Base-by-base conservation (phyloP, 306 rosid genomes). In the Pyrus bretschneideri region DNA sequence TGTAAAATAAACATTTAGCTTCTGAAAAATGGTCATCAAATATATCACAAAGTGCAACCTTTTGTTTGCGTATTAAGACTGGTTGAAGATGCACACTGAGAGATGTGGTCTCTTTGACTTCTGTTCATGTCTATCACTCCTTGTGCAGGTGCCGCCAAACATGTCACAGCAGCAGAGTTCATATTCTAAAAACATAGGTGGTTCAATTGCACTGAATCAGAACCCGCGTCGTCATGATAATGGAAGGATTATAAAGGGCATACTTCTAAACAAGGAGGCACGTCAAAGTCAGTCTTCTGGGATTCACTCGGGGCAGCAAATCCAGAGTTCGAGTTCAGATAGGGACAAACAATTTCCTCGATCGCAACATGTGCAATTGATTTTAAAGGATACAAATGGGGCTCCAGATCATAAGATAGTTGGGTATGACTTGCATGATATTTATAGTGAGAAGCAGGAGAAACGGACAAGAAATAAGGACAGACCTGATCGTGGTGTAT, bases 211-310 rank as follows among this genome's bases (percentile, higher is more conserved):
- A 55, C 38, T 64, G 62, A 87, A 86, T 79, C 96, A 86, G 82
- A 86, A 81, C 76, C 92, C 79, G 72, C 82, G 76, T 73, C 84
- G 72, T 54, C 85, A 82, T 72, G 90, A 86, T 77, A 80, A 78
- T 12, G 91, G 88, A 76, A 83, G 89, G 86, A 84, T 85, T 45
- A 79, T 85, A 49, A 91, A 80, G 83, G 80, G 88, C 78, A 89
- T 91, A 84, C 89, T 85, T 75, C 81, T 83, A 42, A 87, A 87
- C 77, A 88, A 87, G 83, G 90, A 86, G 70, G 71, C 80, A 75
- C 86, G 58, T 64, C 93, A 84, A 82, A 80, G 71, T 85, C 93
- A 82, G 72, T 84, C 78, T 77, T 84, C 90, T 79, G 83, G 79
- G 70, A 60, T 35, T 61, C 71, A 79, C 55, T 73, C 83, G 59